These are phyloP conservation scores for Arbutus unedo DNA, from an alignment of 148 eudicot species.

Conservation along the genomic window DNA sequence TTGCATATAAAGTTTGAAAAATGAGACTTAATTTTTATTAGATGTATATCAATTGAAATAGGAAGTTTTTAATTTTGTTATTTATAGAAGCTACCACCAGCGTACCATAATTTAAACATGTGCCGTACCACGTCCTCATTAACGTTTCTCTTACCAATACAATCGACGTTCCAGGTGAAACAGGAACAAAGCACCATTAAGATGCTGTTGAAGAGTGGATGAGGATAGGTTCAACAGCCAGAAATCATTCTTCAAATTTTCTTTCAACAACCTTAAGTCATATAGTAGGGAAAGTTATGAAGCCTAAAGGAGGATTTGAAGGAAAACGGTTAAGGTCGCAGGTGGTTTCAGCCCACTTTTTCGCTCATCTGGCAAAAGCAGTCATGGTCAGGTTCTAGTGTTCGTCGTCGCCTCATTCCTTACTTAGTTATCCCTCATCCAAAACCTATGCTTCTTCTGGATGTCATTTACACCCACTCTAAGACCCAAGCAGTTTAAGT, in stretches of 20 bases:
- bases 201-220: neutral
- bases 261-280: neutral
- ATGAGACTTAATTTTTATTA: too few species aligned
- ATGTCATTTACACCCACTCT: neutral
- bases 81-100: too few species aligned
- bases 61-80: too few species aligned
- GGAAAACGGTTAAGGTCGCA: neutral
- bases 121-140: too few species aligned
- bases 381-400: neutral
- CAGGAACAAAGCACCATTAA: neutral
- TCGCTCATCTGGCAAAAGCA: neutral
- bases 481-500: too few species aligned
- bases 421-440: neutral
- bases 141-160: too few species aligned
- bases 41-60: too few species aligned
- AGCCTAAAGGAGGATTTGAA: slow-evolving; percentile 1
- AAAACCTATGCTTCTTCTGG: neutral
- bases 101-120: too few species aligned
- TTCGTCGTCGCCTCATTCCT: neutral
- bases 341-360: neutral
- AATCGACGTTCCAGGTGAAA: too few species aligned
- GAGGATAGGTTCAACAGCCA: neutral
- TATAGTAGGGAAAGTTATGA: neutral
- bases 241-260: neutral
- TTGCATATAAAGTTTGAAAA: too few species aligned